These are phyloP conservation scores for Wilcoxina mikolae DNA, from an alignment of 495 filamentous ascomycete genomes.

Conservation along the genomic window DNA sequence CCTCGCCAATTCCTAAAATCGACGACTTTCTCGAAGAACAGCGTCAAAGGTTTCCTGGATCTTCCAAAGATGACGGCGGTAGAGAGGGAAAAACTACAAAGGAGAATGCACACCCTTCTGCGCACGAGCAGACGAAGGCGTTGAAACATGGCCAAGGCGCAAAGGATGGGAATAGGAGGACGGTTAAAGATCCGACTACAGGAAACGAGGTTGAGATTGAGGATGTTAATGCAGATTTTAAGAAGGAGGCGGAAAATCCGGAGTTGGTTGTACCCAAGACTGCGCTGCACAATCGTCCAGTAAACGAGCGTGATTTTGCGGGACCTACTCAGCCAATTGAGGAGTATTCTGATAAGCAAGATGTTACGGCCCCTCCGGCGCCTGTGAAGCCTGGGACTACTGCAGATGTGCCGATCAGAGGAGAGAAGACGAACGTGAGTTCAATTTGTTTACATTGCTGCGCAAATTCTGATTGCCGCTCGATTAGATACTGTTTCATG, in stretches of 20 bases:
- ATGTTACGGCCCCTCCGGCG: constrained; percentile 81
- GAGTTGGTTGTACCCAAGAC: constrained; percentile 70
- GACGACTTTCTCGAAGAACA: constrained; percentile 58
- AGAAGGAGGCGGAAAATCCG: constrained; percentile 57
- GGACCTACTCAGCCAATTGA: constrained; percentile 40
- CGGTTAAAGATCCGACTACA: constrained; percentile 74
- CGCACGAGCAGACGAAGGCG: constrained; percentile 31
- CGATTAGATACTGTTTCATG: constrained; percentile 60
- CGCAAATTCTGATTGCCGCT: not conserved
- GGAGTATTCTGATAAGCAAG: constrained; percentile 71
- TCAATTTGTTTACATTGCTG: not conserved
- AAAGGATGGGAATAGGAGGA: constrained; percentile 43
- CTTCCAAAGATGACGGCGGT: not conserved
- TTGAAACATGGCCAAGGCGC: constrained; percentile 34
- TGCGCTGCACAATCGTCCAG: not conserved
- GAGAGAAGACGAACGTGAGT: constrained; percentile 70
- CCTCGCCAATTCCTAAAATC: constrained; percentile 73
- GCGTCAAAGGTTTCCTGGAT: not conserved
- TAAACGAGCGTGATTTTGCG: constrained; percentile 39
- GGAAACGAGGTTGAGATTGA: constrained; percentile 77
- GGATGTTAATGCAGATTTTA: constrained; percentile 54
- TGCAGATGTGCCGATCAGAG: constrained; percentile 85
- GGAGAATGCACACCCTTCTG: not conserved
- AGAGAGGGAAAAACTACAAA: not conserved
- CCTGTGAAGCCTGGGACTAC: constrained; percentile 65